Evolutionary conservation across 2,329 filamentous ascomycete species (phyloP).

Genomic region (Metarhizium guizhouense): DNA sequence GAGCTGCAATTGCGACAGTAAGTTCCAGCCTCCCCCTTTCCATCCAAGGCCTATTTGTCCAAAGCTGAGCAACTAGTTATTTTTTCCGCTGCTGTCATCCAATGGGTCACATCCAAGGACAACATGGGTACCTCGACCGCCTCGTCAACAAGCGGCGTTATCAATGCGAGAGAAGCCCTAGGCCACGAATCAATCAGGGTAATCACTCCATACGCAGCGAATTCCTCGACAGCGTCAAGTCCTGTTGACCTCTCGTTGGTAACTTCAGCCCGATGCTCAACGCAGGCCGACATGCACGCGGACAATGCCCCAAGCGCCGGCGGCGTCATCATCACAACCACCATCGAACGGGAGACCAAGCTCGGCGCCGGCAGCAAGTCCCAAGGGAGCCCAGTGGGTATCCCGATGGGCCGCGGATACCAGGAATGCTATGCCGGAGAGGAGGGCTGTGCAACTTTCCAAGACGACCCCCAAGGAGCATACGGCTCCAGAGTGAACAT

Average conservation of each 20-base stretch:
- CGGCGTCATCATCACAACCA: constrained; percentile 28
- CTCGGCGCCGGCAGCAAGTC: constrained; percentile 12
- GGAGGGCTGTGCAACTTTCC: neutral
- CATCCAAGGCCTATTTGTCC: neutral
- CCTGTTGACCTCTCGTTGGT: neutral
- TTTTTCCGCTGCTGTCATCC: constrained; percentile 51
- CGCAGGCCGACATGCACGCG: neutral
- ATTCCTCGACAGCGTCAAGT: neutral
- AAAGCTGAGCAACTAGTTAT: constrained; percentile 33
- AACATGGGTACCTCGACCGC: constrained; percentile 25
- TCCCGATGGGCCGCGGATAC: neutral
- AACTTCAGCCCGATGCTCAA: neutral
- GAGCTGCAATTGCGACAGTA: constrained; percentile 56
- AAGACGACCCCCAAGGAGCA: neutral
- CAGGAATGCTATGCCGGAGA: neutral
- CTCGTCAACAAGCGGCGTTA: constrained; percentile 6
- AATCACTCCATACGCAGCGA: constrained; percentile 1
- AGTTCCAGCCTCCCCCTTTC: constrained; percentile 12
- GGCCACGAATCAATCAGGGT: constrained; percentile 2
- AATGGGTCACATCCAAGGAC: constrained; percentile 47
- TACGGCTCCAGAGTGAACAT: neutral
- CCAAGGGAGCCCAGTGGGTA: neutral
- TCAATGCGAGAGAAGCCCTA: constrained; percentile 8
- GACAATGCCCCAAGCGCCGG: neutral
- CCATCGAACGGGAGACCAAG: constrained; percentile 25